Conservation (phyloP, 208 protist species). For the Ichthyophonus hoferi region DNA sequence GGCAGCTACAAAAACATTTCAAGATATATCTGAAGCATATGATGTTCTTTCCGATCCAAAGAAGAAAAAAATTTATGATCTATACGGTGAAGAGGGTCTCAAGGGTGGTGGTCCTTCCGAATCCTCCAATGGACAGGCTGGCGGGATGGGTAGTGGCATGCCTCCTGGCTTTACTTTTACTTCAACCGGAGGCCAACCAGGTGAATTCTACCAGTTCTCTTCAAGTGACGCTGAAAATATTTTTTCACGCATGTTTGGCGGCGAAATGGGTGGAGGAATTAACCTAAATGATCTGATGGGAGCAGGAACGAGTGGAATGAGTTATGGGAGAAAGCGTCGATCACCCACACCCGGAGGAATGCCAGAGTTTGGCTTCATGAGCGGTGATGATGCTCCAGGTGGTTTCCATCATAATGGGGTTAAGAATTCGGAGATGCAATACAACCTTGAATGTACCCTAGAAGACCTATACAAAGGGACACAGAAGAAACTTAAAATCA, state of each 20-base stretch:
- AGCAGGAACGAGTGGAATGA: too few relatives aligned
- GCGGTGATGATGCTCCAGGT: too few relatives aligned
- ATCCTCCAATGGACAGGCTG: not conserved
- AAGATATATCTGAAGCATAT: constrained; percentile 87
- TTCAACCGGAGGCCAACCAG: not conserved
- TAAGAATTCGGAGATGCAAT: too few relatives aligned
- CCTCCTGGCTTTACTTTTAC: constrained; percentile 2
- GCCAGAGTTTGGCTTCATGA: too few relatives aligned
- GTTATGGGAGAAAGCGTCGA: too few relatives aligned
- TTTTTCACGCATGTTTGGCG: constrained; percentile 45
- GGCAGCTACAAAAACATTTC: constrained; percentile 61
- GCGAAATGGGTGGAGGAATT: not conserved
- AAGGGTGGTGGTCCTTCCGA: constrained; percentile 70
- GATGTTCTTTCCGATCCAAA: constrained; percentile 86
- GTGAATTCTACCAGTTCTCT: constrained; percentile 18
- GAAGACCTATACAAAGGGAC: constrained; percentile 75
- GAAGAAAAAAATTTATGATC: constrained; percentile 88
- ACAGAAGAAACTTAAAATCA: constrained; percentile 75
- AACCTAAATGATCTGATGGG: too few relatives aligned
- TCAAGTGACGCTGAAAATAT: constrained; percentile 37
- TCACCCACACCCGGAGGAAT: too few relatives aligned
- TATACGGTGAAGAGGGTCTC: constrained; percentile 86
- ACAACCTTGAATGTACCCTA: constrained; percentile 58
- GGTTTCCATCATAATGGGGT: too few relatives aligned
- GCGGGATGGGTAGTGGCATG: constrained; percentile 18